Evolutionary conservation across 2,329 filamentous ascomycete species (phyloP).

Genomic region (Hypoxylon sp.): DNA sequence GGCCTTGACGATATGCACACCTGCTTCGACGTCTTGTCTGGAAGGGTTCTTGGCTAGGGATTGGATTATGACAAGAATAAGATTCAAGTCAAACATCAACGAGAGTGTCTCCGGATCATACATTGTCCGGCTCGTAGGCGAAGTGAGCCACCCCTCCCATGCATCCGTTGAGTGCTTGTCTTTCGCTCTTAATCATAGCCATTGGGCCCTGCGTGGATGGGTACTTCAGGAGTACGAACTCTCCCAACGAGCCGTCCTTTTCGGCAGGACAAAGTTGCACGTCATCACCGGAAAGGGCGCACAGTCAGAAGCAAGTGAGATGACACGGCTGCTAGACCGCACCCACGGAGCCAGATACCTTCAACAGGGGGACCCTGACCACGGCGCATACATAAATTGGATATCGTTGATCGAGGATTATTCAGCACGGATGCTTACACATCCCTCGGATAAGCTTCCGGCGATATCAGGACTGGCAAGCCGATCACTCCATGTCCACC

Average conservation of each 20-base stretch:
- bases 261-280: constrained; percentile 23
- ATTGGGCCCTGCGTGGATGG: constrained; percentile 28
- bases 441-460: constrained; percentile 24
- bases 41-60: constrained; percentile 21
- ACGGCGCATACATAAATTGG: constrained; percentile 12
- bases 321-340: background rate
- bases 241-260: constrained; percentile 19
- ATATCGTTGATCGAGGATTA: constrained; percentile 10
- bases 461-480: constrained; percentile 28
- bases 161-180: constrained; percentile 5
- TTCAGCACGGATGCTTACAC: constrained; percentile 14
- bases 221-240: constrained; percentile 27
- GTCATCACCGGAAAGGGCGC: constrained; percentile 15
- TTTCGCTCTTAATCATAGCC: constrained; percentile 6
- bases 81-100: constrained; percentile 8
- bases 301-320: constrained; percentile 19
- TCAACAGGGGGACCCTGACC: background rate
- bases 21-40: constrained; percentile 27
- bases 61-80: constrained; percentile 13
- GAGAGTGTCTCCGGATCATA: constrained; percentile 21
- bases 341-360: background rate
- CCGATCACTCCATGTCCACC: background rate
- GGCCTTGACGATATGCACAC: constrained; percentile 20
- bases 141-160: constrained; percentile 2
- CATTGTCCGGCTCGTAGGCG: constrained; percentile 14